Base-by-base conservation (phyloP, 2,329 filamentous ascomycete genomes). In the Exophiala sideris region DNA sequence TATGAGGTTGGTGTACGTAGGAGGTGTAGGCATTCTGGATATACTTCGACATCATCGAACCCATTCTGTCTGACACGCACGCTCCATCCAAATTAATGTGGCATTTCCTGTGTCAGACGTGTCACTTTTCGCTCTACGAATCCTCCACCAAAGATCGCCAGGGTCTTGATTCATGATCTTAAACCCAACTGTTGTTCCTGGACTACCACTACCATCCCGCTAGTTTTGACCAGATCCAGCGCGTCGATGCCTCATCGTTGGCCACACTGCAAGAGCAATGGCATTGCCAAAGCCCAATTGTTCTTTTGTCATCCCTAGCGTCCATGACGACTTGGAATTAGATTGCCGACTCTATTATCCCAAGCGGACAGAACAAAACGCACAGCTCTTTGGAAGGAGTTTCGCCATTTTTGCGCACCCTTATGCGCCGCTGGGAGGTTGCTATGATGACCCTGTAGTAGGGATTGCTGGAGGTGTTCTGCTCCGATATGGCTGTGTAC, bases 261-360 rank as follows among this genome's bases (percentile, higher is more conserved):
- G 14, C 39, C 39, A 41, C 14, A 20, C 16, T 18, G 38, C 38
- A 16, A 8, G 18, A 10, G 39, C 39, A 41, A 72, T 71, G 68
- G 56, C 65, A 55, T 64, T 72, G 41, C 63, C 67, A 4, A 52
- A 63, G 11, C 67, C 71, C 6, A 70, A 67, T 20, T 74, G 73
- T 60, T 82, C 80, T 64, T 88, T 96, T 68, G 87, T 84, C 18
- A 84, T 97, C 52, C 91, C 91, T 32, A 96, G 91, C 54, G 73
- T 96, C 48, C 81, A 95, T 70, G 91, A 96, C 70, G 82, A 85
- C 55, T 82, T 79, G 9, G 74, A 79, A 9, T 82, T 99, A 52
- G 82, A 91, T 63, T 95, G 91, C 67, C 88, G 92, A 53, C 73
- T 97, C 56, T 95, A 94, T 70, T 86, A 94, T 63, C 86, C 87